Evolutionary conservation across 208 protist species (phyloP).

Genomic region (Leishmania tropica): DNA sequence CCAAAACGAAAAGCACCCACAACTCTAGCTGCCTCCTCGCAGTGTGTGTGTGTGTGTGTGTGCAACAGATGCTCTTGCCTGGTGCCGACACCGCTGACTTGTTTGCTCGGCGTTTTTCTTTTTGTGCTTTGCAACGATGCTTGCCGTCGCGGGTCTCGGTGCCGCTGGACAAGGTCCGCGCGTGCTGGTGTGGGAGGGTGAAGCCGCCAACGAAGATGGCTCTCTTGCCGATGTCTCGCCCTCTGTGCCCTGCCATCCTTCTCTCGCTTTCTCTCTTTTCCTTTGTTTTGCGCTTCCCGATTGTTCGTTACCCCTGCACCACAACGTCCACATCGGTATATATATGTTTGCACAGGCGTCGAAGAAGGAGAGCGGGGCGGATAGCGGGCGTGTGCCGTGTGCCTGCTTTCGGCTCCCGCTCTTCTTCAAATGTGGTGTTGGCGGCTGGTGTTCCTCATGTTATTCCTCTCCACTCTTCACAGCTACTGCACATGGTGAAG

Average conservation of each 20-base stretch:
- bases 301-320: not conserved
- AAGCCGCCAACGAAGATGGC: not conserved
- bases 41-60: not conserved
- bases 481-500: not conserved
- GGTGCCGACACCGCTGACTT: not conserved
- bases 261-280: not conserved
- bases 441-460: too few relatives aligned
- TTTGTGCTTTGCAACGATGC: not conserved
- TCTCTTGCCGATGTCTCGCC: constrained; percentile 7
- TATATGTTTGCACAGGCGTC: not conserved
- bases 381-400: too few relatives aligned
- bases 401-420: too few relatives aligned
- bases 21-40: not conserved
- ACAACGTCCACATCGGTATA: not conserved
- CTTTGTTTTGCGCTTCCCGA: not conserved
- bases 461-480: too few relatives aligned
- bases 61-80: not conserved
- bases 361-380: not conserved
- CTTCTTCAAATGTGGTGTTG: too few relatives aligned
- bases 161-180: not conserved
- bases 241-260: not conserved
- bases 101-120: not conserved
- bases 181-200: not conserved
- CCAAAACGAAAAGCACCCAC: not conserved
- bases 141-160: not conserved